Evolutionary conservation across 2,329 filamentous ascomycete species (phyloP), one percentile per base, ranked within the genome.

Genomic region (Juglanconis oblonga): DNA sequence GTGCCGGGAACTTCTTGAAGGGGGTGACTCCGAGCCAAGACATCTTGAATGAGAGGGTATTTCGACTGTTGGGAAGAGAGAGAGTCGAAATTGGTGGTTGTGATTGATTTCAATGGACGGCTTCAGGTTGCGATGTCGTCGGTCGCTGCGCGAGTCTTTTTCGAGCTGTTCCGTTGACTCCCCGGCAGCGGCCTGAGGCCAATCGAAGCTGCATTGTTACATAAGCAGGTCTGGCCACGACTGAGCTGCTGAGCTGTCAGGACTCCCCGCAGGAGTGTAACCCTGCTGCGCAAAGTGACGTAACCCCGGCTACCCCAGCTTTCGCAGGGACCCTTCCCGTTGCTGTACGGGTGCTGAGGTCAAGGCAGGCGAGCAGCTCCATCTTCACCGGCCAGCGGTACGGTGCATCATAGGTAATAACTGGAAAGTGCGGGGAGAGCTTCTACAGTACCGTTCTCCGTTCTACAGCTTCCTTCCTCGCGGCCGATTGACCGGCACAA

Each of bases 1-100:
- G 89, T 74, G 86, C 83, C 71, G 87, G 87, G 81, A 91, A 94
- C 83, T 92, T 93, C 85, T 92, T 93, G 72, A 86, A 73, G 64
- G 83, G 82, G 69, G 73, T 71, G 67, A 81, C 74, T 76, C 88
- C 87, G 78, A 93, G 83, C 80, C 88, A 86, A 80, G 85, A 86
- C 89, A 92, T 91, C 71, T 80, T 89, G 82, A 75, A 72, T 74
- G 73, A 57, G 73, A 66, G 67, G 73, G 68, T 70, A 71, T 61
- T 60, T 67, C 68, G 69, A 70, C 71, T 70, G 71, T 70, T 66
- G 71, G 70, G 71, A 70, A 67, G 68, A 67, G 65, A 68, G 67
- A 70, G 71, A 67, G 67, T 69, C 65, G 67, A 68, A 67, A 65
- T 65, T 70, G 71, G 60, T 64, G 63, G 64, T 66, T 64, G 61